Base-by-base conservation (phyloP, 768 basidiomycete species). In the Dictyophora rubrovolvata region DNA sequence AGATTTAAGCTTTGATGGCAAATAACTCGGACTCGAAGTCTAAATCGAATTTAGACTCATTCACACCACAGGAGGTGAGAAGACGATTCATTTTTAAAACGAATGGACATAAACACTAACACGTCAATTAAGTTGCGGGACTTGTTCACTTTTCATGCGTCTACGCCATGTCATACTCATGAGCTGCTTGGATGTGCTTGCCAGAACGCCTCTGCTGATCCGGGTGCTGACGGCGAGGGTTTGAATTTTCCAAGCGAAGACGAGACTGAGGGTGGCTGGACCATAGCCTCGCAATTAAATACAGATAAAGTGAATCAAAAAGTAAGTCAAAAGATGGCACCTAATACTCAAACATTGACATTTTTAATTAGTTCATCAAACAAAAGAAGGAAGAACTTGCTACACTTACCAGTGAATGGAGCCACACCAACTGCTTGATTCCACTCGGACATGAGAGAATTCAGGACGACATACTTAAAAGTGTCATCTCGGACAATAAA, bases 111-210 rank as follows among this genome's bases (percentile, higher is more conserved):
- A 3, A 28, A 23, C 16, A 62, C 36, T 57, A 47, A 28, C 48
- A 28, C 22, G 42, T 16, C 53, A 20, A 51, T 37, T 12, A 67
- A 98, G 89, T 81, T 98, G 48, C 85, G 86, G 37, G 92, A 94
- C 69, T 89, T 98, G 63, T 98, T 97, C 72, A 85, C 84, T n/a
- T 76, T 96, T 48, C 83, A 93, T 71, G 74, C 77, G 0, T 75
- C 84, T 56, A 93, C 92, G 0, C 72, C 77, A 8, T 94, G 91
- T 73, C 87, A 94, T 61, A 98, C 94, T 1, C 95, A 98, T 65
- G 95, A 97, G 63, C 77, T 97, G 17, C 76, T 97, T 14, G 86
- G 82, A 60, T 98, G 94, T 66, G 74, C 74, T 11, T 95, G 91
- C 63, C 79, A 78, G 37, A 28, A 28, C 28, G 48, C 49, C 22